These are phyloP conservation scores for Phialophora tarda DNA, from an alignment of 2,329 filamentous ascomycete genomes.

Conservation along the genomic window DNA sequence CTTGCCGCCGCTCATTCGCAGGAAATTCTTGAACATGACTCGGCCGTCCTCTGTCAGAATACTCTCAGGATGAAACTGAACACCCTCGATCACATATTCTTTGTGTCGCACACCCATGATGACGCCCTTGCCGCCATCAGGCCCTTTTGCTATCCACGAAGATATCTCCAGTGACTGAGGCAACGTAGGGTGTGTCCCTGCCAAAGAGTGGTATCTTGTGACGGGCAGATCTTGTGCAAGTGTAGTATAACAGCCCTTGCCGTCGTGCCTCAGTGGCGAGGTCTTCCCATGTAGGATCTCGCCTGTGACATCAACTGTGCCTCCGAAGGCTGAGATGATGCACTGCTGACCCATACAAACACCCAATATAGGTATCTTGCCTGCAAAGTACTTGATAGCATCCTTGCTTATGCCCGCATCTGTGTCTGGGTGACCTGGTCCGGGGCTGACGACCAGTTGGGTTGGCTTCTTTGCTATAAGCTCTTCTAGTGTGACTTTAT, in stretches of 20 bases:
- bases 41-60: constrained; percentile 90
- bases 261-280: constrained; percentile 85
- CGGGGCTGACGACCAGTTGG: constrained; percentile 92
- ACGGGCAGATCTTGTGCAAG: constrained; percentile 81
- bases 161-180: constrained; percentile 86
- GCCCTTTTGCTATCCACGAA: constrained; percentile 81
- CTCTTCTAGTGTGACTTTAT: constrained; percentile 84
- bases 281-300: constrained; percentile 98
- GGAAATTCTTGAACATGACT: constrained; percentile 89
- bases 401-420: constrained; percentile 94
- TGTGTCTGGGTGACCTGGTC: constrained; percentile 86
- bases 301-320: constrained; percentile 86
- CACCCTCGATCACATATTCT: constrained; percentile 86
- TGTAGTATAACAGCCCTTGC: constrained; percentile 87
- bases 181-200: constrained; percentile 85
- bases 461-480: constrained; percentile 84
- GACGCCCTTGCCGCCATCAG: constrained; percentile 77
- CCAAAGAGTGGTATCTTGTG: constrained; percentile 94
- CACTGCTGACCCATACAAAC: constrained; percentile 99
- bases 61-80: constrained; percentile 97
- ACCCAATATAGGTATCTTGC: constrained; percentile 94
- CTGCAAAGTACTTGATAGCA: constrained; percentile 87
- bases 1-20: constrained; percentile 84
- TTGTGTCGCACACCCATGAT: constrained; percentile 98
- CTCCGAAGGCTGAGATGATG: constrained; percentile 92